Base-by-base conservation (phyloP, 2,329 filamentous ascomycete species). In the Coleophoma eucalyptorum region DNA sequence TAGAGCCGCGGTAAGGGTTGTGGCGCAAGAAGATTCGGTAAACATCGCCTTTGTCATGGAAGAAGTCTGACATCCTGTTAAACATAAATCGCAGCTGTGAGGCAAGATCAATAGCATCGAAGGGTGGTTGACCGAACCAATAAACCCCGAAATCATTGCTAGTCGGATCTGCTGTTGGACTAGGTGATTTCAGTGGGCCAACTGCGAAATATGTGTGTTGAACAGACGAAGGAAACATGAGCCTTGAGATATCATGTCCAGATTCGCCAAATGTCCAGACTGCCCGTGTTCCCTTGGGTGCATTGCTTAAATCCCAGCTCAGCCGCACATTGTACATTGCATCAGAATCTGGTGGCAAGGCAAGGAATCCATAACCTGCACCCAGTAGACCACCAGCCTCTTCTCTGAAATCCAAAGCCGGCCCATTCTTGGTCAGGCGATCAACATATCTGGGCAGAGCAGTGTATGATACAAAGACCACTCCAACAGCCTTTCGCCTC, bases 211-310 rank as follows among this genome's bases (percentile, higher is more conserved):
- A 43, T 13, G 50, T 50, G 21, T 50, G 45, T 10, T 47, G 43
- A 12, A 57, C 40, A 10, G 3, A 35, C 3, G 48, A 47, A 26
- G 13, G 2, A 4, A 12, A 21, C 3, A 50, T 45, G 13, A 12
- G 34, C 15, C 15, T 26, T 19, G 42, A 20, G 20, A 54, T 31
- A 7, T 44, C 45, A 12, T 33, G 20, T 3, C 35, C 40, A 3
- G 53, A 53, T 51, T 55, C 53, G 11, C 53, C 53, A 31, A 49
- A 50, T 34, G 43, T 57, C 48, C 45, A 51, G 3, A 57, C 50
- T 5, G 48, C 45, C 18, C 48, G 43, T 8, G 50, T 54, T 4
- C 45, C 50, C 7, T 32, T 40, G 2, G 48, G 33, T 18, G 38
- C 37, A 5, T 32, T 18, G 13, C 13, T 13, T 3, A 57, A 37